Conservation (phyloP, 2,329 filamentous ascomycete genomes). For the Botryosphaeria dothidea region DNA sequence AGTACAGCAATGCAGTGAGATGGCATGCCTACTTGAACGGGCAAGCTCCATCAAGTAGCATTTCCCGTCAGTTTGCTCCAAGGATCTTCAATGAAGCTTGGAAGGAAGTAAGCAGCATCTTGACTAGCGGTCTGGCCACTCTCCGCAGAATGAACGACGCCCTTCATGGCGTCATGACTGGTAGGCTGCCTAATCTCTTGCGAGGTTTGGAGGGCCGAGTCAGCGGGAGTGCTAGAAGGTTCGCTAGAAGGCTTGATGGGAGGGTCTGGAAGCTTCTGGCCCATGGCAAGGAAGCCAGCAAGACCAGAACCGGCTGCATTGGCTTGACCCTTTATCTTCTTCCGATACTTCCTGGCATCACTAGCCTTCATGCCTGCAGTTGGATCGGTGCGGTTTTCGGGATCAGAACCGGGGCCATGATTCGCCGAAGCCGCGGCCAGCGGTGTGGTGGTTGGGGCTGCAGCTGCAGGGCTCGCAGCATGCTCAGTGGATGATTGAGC, state of each 20-base stretch:
- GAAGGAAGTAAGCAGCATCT: conserved; percentile 70
- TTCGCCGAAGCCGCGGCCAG: neutral
- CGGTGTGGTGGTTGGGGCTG: neutral
- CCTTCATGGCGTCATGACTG: neutral
- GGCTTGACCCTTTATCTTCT: conserved; percentile 23
- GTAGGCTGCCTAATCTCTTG: conserved; percentile 12
- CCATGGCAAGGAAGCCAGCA: conserved; percentile 33
- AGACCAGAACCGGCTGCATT: conserved; percentile 29
- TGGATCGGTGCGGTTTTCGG: neutral
- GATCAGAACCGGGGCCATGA: neutral
- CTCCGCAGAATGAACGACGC: neutral
- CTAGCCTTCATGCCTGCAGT: conserved; percentile 1
- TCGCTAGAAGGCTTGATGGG: neutral
- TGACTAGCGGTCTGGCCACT: conserved; percentile 42
- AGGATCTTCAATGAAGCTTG: conserved; percentile 69
- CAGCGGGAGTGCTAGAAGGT: neutral
- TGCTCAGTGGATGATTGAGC: neutral
- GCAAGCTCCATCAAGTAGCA: neutral
- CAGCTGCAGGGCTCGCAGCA: neutral
- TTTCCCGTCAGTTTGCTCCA: conserved; percentile 49
- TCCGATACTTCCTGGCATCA: neutral
- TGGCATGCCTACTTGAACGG: neutral
- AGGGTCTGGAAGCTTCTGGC: conserved; percentile 13
- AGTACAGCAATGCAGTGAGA: too few species aligned
- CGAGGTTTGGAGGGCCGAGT: neutral